A percentile compares a stretch with the other conserved stretches of the same genome.
Evolutionary conservation across 2,329 filamentous ascomycete species (phyloP).

Genomic region (Knufia petricola): DNA sequence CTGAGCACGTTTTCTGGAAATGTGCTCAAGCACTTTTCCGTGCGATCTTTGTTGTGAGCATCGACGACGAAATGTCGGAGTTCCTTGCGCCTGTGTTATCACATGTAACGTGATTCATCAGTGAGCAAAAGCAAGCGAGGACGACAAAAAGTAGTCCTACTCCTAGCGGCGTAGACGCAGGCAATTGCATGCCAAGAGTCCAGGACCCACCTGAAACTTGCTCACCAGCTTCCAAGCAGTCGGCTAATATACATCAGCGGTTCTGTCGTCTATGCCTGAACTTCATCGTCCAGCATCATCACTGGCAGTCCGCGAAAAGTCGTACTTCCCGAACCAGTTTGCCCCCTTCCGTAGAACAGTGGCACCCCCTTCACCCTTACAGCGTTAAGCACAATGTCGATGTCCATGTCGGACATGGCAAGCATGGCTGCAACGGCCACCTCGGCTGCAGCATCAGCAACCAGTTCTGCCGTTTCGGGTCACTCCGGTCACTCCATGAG

Average conservation of each 20-base stretch:
- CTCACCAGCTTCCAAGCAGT: neutral
- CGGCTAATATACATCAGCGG: neutral
- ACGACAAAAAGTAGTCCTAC: neutral
- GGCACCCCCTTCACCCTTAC: neutral
- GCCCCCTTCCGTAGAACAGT: too few relatives aligned
- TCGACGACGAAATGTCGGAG: too few relatives aligned
- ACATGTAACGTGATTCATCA: neutral
- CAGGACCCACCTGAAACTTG: neutral
- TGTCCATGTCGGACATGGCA: constrained; percentile 11
- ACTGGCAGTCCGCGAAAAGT: too few relatives aligned
- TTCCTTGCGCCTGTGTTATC: neutral
- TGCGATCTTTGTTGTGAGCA: too few relatives aligned
- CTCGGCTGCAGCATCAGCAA: constrained; percentile 11
- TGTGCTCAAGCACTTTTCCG: neutral
- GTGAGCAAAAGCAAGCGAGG: neutral
- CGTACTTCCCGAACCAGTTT: too few relatives aligned
- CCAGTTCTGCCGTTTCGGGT: constrained; percentile 7
- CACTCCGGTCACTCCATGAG: too few relatives aligned
- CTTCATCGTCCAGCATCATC: too few relatives aligned
- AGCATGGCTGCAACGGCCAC: constrained; percentile 10
- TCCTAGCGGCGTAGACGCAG: neutral
- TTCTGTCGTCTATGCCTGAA: neutral
- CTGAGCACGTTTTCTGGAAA: constrained; percentile 15
- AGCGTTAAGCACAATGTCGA: constrained; percentile 7
- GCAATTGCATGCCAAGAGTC: neutral